Evolutionary conservation across 1,284 basidiomycete species (phyloP), one percentile per base, ranked within the genome.

Genomic region (Sparassis latifolia): DNA sequence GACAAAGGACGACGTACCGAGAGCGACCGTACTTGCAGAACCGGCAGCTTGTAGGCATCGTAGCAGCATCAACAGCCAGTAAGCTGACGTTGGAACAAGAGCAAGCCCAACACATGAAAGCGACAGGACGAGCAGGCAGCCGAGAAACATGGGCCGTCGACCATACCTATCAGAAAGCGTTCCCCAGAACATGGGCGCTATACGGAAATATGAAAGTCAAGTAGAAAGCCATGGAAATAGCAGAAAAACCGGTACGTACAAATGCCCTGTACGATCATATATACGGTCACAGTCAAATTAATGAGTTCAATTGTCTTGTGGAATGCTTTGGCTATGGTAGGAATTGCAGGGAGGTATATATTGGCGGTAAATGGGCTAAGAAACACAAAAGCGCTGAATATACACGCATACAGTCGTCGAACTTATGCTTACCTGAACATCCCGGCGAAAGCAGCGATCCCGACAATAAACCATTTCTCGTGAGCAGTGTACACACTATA

Each of bases 271-370:
- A 89, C 69, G 33, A 89, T 69, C 79, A 90, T 82, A 63, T 90
- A 89, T 50, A 86, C 77, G 0, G 87, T 90, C 31, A 91, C 84
- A 1, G 86, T 87, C 35, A 91, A 61, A 58, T 91, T 89, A 42
- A 89, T 86, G 20, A 82, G 67, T 56, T 89, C 84, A 2, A 75
- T 73, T 0, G 81, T 78, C 52, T 82, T 79, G 56, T 81, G 57
- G 54, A 92, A 87, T 1, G 72, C 84, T 4, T 56, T 53, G 0
- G 83, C 73, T 29, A 92, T 72, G 2, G 76, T 73, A 0, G 87
- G 88, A 45, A 92, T 84, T 2, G 84, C 86, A 6, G 88, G 87
- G 53, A 89, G 79, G 62, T 89, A 92, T 51, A 89, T 84, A 53
- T 84, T 89, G 3, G 84, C 76, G 2, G 87, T 84, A 30, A 91